phyloP scores from a whole-genome alignment of 768 basidiomycete species.

The Lentinula raphanica region DNA sequence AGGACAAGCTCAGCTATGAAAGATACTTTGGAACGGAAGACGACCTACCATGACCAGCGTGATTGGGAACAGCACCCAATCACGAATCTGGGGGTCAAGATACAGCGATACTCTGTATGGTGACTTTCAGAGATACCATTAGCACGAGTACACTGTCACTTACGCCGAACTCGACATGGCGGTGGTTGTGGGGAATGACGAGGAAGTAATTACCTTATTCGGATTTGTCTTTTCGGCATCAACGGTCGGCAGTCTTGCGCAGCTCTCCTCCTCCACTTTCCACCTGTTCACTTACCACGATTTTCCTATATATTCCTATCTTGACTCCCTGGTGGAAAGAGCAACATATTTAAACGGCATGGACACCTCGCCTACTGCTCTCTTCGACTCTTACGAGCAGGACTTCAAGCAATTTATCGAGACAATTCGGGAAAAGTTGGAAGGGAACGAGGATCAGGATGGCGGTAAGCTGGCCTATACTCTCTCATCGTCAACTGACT shows the following conservation, averaged over 20 bases:
- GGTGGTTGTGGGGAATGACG: conserved; percentile 9
- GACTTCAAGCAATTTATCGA: conserved; percentile 83
- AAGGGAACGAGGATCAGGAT: conserved; percentile 59
- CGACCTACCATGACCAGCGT: conserved; percentile 87
- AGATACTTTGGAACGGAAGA: neutral
- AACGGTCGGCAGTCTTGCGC: neutral
- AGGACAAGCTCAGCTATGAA: neutral
- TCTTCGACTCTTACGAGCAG: conserved; percentile 90
- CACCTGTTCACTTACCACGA: conserved; percentile 16
- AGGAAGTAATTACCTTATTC: neutral
- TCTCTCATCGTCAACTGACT: neutral
- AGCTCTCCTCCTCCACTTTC: neutral
- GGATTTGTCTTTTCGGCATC: neutral
- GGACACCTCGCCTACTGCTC: conserved; percentile 78
- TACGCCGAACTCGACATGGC: conserved; percentile 44
- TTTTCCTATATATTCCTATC: neutral
- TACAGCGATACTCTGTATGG: conserved; percentile 48
- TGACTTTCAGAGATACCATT: neutral
- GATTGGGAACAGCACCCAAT: conserved; percentile 93
- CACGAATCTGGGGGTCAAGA: conserved; percentile 93
- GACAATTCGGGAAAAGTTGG: conserved; percentile 73
- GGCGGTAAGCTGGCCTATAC: conserved; percentile 51
- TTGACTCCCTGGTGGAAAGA: conserved; percentile 27
- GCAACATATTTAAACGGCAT: conserved; percentile 31
- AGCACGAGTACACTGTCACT: conserved; percentile 13